A percentile compares a stretch with the other conserved stretches of the same genome.
Evolutionary conservation across 306 rosid genomes (phyloP).

Genomic region (Citrullus amarus): DNA sequence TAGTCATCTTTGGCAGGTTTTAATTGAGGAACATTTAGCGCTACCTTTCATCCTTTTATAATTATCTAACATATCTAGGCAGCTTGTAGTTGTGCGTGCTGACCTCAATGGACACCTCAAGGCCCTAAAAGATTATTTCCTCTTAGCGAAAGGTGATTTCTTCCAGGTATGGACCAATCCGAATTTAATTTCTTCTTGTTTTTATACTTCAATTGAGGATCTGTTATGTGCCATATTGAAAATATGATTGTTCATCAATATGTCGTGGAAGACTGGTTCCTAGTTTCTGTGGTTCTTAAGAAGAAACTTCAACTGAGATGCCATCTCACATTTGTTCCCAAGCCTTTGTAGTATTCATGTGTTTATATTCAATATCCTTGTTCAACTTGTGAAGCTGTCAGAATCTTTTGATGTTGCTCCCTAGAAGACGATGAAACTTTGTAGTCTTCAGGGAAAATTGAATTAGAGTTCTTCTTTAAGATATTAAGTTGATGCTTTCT

Average conservation of each 20-base stretch:
- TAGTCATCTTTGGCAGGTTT: slow-evolving; percentile 98
- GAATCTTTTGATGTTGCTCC: background rate
- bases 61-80: slow-evolving; percentile 19
- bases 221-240: background rate
- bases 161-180: slow-evolving; percentile 59
- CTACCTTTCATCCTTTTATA: background rate
- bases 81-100: slow-evolving; percentile 97
- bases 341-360: background rate
- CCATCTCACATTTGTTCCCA: background rate
- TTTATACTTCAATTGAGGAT: background rate
- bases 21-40: slow-evolving; percentile 12
- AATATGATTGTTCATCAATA: background rate
- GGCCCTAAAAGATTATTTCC: slow-evolving; percentile 91
- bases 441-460: background rate
- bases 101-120: slow-evolving; percentile 90
- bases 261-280: background rate
- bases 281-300: background rate
- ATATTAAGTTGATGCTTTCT: background rate
- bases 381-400: background rate
- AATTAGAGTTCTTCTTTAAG: background rate
- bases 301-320: background rate
- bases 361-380: background rate
- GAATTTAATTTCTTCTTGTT: slow-evolving; percentile 1
- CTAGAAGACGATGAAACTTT: background rate
- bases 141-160: slow-evolving; percentile 95